Evolutionary conservation across 345 rosid genomes (phyloP).

Genomic region (Brassica incana): DNA sequence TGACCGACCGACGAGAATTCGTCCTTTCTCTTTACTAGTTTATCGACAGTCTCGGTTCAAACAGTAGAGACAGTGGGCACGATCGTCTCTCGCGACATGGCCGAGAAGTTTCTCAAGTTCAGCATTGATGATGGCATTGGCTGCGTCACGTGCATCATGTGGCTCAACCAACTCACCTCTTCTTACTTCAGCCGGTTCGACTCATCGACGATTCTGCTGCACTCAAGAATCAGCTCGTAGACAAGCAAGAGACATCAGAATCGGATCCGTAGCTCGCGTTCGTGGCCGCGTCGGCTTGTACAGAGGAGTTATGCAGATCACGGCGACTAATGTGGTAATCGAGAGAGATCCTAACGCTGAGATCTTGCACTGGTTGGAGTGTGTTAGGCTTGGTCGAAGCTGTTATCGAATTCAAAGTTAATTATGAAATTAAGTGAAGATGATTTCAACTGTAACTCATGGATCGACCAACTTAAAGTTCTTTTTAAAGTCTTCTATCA

Average conservation of each 20-base stretch:
- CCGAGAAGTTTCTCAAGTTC: constrained; percentile 69
- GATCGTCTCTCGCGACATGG: constrained; percentile 54
- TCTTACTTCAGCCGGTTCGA: constrained; percentile 51
- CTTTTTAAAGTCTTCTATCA: background rate
- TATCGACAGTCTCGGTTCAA: too few relatives aligned
- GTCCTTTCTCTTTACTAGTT: too few relatives aligned
- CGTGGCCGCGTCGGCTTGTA: constrained; percentile 64
- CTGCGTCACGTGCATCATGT: constrained; percentile 62
- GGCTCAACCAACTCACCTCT: constrained; percentile 77
- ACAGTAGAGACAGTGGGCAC: constrained; percentile 57
- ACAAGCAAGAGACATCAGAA: constrained; percentile 44
- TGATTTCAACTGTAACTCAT: background rate
- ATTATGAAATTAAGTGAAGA: background rate
- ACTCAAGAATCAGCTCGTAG: constrained; percentile 49
- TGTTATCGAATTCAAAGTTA: constrained; percentile 36
- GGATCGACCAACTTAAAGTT: background rate
- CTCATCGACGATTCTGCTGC: constrained; percentile 49
- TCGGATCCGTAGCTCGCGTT: constrained; percentile 64
- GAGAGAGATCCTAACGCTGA: constrained; percentile 88
- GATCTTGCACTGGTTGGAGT: constrained; percentile 76
- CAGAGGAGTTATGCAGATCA: constrained; percentile 65
- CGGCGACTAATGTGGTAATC: constrained; percentile 54
- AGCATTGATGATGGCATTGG: constrained; percentile 69
- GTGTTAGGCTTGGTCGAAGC: constrained; percentile 49
- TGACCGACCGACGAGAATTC: too few relatives aligned